Base-by-base conservation (phyloP, 192 early-diverging fungal genomes). In the Tieghemiomyces parasiticus region DNA sequence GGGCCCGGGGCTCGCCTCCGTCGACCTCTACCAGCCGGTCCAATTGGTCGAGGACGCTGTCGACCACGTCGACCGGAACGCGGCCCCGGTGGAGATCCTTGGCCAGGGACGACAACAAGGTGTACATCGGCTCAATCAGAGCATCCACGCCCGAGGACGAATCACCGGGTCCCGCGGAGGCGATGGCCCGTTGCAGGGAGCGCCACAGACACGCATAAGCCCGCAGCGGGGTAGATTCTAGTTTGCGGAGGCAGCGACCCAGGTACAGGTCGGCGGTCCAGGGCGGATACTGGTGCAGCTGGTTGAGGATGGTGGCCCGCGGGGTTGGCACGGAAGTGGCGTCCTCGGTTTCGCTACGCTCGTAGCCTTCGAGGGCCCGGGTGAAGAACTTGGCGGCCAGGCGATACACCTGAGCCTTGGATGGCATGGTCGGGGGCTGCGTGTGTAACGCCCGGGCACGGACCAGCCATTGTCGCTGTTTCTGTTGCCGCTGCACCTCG, bases 181-280 rank as follows among this genome's bases (percentile, higher is more conserved):
- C 49, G 2, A 50, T 20, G 49, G 26, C 12, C 55, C 34, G 13
- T 3, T 26, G 34, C 28, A 58, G 26, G 33, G 55, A 19, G 14
- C 32, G 26, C 14, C 34, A 24, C 16, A 58, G n/a, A 35, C 55
- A 58, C 34, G 55, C 35, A 26, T 58, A 58, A 34, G 55, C 32
- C 0, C 22, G 19, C 20, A 58, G n/a, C 13, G 55, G 32, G 55
- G 20, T 12, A 20, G 55, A 4, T 0, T 13, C 33, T 25, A 58
- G 55, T 20, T 58, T 34, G 35, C 35, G 55, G 28, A 58, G 33
- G n/a, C 34, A 34, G 33, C 35, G 16, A 26, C 55, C 55, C 9
- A 58, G 55, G n/a, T 25, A n/a, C 34, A 25, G 32, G 22, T 30
- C 55, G 22, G 55, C 30, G 2, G 26, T 35, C 55, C 55, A 58